Evolutionary conservation across 1,139 yeast species (phyloP).

Genomic region (Entelexis paramagnoliae): DNA sequence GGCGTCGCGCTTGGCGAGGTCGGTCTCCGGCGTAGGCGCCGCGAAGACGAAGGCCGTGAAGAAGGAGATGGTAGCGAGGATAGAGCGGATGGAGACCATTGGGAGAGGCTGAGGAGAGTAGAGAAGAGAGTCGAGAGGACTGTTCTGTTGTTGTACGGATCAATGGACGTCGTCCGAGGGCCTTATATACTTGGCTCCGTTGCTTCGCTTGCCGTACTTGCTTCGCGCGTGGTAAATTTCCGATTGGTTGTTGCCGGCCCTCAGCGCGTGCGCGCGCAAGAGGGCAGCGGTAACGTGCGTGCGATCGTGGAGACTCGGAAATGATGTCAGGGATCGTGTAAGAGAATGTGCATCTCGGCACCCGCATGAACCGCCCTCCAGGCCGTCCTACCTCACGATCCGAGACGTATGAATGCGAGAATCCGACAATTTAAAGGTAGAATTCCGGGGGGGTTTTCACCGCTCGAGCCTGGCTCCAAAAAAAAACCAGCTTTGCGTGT

Average conservation of each 20-base stretch:
- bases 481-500: background rate
- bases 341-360: background rate
- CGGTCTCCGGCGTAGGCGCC: background rate
- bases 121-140: background rate
- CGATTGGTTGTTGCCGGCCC: background rate
- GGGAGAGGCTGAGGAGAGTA: background rate
- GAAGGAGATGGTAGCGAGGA: background rate
- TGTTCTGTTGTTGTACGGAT: background rate
- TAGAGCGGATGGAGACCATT: constrained; percentile 3
- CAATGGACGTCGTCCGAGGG: background rate
- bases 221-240: background rate
- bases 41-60: constrained; percentile 1
- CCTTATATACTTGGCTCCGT: background rate
- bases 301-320: background rate
- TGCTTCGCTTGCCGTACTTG: background rate
- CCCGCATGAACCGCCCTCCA: background rate
- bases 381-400: background rate
- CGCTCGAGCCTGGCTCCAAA: background rate
- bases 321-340: background rate
- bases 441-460: background rate
- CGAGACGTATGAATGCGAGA: background rate
- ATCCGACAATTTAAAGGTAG: too few species aligned
- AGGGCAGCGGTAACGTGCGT: background rate
- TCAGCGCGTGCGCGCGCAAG: background rate
- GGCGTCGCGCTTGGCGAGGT: constrained; percentile 1